Base-by-base conservation (phyloP, 1,284 basidiomycete genomes). In the Tylopilus microsporus region DNA sequence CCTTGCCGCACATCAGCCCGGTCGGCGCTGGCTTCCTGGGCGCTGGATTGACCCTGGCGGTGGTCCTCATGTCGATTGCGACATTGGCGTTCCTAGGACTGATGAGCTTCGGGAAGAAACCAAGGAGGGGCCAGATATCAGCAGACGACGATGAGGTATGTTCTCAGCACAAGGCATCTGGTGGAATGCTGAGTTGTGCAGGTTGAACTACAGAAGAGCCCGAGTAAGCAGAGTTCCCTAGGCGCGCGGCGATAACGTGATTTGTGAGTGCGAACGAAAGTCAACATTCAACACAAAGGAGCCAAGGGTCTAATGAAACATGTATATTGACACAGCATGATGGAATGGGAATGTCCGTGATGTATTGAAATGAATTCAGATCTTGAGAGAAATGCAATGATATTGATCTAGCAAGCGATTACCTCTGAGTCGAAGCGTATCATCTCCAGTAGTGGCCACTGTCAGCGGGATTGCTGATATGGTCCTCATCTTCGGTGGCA, bases 1-100 rank as follows among this genome's bases (percentile, higher is more conserved):
- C 70, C 25, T 72, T 75, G 53, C 74, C 79, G 41, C 71, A 62
- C 43, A 79, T 85, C 63, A 78, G 76, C 62, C 79, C 77, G 1
- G 78, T 85, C 12, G 85, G 82, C 16, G 84, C 85, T 36, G 85
- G 85, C 1, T 84, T 86, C 72, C 70, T 87, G 12, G 86, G 86
- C 32, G 86, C 86, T 1, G 82, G 83, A 8, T 65, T 87, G 60
- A 80, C 81, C 34, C 65, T 82, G 34, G 79, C 74, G 10, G 76
- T 83, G 13, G 68, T 75, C 42, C 63, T 77, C 30, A 62, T 74
- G 16, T 73, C 76, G 58, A 65, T 83, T 16, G 75, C 64, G 10
- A 65, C 75, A 15, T 63, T 84, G 45, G 66, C 69, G 21, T 78
- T 81, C 70, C 56, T 82, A 47, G 82, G 85, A 0, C 53, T 79